These are phyloP conservation scores for Chytriomyces sp. DNA, from an alignment of 192 early-diverging fungal genomes.

Conservation along the genomic window DNA sequence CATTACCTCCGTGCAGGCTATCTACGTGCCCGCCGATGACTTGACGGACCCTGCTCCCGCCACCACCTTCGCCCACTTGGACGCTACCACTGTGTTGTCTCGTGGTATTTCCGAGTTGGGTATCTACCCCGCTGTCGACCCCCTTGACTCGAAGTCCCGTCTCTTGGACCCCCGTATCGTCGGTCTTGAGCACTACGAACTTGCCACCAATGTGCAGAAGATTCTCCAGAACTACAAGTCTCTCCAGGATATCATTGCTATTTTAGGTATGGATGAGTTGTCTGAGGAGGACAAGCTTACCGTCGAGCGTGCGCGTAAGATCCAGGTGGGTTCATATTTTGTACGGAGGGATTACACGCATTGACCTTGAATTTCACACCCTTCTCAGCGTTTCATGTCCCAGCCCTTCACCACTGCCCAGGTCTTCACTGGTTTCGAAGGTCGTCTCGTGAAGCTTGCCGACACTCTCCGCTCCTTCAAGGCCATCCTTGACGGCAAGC, in stretches of 20 bases:
- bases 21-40: constrained; percentile 98
- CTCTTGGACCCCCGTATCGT: constrained; percentile 96
- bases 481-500: constrained; percentile 95
- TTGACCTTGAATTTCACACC: not conserved
- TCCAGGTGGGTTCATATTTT: constrained; percentile 57
- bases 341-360: not conserved
- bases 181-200: constrained; percentile 89
- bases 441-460: constrained; percentile 76
- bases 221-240: constrained; percentile 98
- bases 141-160: constrained; percentile 96
- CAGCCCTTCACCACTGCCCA: constrained; percentile 96
- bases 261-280: constrained; percentile 98
- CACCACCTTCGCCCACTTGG: constrained; percentile 97
- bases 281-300: constrained; percentile 97
- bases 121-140: constrained; percentile 99
- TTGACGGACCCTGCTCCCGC: constrained; percentile 98
- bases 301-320: constrained; percentile 98
- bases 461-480: constrained; percentile 97
- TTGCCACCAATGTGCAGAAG: constrained; percentile 90
- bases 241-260: constrained; percentile 98
- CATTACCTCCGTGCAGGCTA: constrained; percentile 93
- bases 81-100: constrained; percentile 97
- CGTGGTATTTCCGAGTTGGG: constrained; percentile 96
- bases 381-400: constrained; percentile 82
- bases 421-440: constrained; percentile 95